Conservation (phyloP, 805 yeast genomes). For the Candida peoriensis region DNA sequence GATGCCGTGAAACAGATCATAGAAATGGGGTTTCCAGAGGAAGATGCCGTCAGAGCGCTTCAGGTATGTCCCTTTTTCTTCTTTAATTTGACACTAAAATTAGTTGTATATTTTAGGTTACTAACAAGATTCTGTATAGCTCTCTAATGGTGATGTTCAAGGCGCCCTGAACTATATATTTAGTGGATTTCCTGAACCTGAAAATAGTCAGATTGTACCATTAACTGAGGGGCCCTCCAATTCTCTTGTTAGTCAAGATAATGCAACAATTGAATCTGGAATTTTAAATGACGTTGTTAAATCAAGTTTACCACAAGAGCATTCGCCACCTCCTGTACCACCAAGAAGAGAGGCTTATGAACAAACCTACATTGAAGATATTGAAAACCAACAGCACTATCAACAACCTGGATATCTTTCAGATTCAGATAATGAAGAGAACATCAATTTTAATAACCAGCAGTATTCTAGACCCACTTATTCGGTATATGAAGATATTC, state of each 20-base stretch:
- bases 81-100: no score
- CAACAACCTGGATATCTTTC: no score
- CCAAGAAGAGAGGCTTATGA: not conserved
- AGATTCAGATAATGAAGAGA: no score
- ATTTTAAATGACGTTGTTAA: no score
- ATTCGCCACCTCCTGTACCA: not conserved
- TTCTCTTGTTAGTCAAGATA: no score
- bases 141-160: constrained; percentile 27
- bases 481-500: constrained; percentile 28
- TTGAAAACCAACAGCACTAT: not conserved
- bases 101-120: no score
- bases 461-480: constrained; percentile 1
- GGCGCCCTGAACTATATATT: constrained; percentile 34
- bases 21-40: constrained; percentile 38
- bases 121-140: no score
- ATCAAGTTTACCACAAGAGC: no score
- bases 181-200: not conserved
- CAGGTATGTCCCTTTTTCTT: constrained; percentile 13
- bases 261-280: no score
- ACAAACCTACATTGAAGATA: constrained; percentile 2
- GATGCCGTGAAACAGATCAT: constrained; percentile 7
- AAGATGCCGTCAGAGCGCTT: constrained; percentile 35
- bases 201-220: not conserved
- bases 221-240: not conserved
- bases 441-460: no score